These are phyloP conservation scores for Pterocarpus macrocarpus DNA, from an alignment of 306 rosid species.

Conservation along the genomic window DNA sequence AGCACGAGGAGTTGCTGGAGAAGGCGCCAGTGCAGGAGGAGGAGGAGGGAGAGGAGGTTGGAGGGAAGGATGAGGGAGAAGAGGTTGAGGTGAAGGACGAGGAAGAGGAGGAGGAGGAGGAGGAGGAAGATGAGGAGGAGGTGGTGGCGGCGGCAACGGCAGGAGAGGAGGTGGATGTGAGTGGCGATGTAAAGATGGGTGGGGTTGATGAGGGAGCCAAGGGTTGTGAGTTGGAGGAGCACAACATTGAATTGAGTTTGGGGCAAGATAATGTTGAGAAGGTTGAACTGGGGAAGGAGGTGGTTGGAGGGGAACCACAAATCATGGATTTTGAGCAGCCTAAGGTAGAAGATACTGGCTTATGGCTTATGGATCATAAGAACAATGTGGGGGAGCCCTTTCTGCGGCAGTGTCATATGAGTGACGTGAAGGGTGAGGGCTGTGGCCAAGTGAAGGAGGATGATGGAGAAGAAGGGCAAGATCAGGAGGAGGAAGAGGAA, in stretches of 20 bases:
- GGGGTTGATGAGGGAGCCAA: constrained; percentile 52
- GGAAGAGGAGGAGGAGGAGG: constrained; percentile 48
- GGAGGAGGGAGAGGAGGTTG: constrained; percentile 53
- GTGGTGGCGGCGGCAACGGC: constrained; percentile 48
- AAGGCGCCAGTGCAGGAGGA: constrained; percentile 48
- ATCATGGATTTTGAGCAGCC: constrained; percentile 66
- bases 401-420: constrained; percentile 64
- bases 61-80: constrained; percentile 54
- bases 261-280: constrained; percentile 62
- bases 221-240: constrained; percentile 65
- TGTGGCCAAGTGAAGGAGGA: constrained; percentile 53
- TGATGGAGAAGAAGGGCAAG: constrained; percentile 52
- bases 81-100: constrained; percentile 54
- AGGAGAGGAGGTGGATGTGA: constrained; percentile 52
- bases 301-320: constrained; percentile 50
- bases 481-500: constrained; percentile 56
- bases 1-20: constrained; percentile 63
- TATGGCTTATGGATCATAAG: constrained; percentile 68
- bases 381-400: constrained; percentile 50
- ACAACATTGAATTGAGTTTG: constrained; percentile 63
- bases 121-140: constrained; percentile 38
- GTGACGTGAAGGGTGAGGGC: constrained; percentile 51
- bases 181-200: constrained; percentile 52
- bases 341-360: constrained; percentile 61
- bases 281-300: constrained; percentile 51